Conservation (phyloP, 345 rosid species). For the Eucalyptus sp. region DNA sequence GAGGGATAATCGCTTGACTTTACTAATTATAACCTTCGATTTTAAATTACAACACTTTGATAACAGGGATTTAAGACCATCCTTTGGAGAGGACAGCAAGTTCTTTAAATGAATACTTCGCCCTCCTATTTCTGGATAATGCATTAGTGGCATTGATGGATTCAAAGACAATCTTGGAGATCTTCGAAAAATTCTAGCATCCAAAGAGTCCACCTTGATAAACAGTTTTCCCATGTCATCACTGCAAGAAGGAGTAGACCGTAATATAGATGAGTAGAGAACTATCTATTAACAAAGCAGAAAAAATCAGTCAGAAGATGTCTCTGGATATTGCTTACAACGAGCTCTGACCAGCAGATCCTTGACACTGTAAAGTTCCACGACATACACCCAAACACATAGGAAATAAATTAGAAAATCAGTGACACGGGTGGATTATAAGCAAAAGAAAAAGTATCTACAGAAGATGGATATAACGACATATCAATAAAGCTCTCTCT, state of each 20-base stretch:
- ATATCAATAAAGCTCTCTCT: background rate
- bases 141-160: background rate
- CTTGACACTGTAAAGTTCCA: background rate
- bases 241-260: background rate
- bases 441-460: background rate
- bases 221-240: background rate
- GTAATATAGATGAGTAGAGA: background rate
- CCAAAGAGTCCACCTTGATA: background rate
- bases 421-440: background rate
- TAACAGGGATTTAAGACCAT: background rate
- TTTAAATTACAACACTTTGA: background rate
- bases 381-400: background rate
- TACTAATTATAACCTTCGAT: background rate
- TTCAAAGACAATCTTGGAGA: conserved; percentile 10
- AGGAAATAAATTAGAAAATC: background rate
- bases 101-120: background rate
- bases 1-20: background rate
- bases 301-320: background rate
- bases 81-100: background rate
- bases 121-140: background rate
- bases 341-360: background rate
- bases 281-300: background rate
- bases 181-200: background rate
- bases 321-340: background rate
- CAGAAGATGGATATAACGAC: background rate